Evolutionary conservation across 2,329 filamentous ascomycete species (phyloP).

Genomic region (Fusarium armeniacum): DNA sequence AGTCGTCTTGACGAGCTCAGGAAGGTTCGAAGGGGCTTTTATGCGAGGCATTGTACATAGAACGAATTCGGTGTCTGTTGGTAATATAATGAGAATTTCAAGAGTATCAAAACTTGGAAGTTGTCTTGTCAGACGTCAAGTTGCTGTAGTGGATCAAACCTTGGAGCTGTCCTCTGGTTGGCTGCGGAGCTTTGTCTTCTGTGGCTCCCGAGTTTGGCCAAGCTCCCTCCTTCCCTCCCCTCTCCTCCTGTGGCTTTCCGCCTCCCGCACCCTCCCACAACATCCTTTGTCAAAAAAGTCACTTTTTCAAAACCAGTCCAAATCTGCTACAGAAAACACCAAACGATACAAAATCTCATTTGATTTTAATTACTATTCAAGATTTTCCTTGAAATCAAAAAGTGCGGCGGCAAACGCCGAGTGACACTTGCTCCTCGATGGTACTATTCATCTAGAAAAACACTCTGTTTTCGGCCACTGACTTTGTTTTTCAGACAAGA

Average conservation of each 20-base stretch:
- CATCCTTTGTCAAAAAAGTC: neutral
- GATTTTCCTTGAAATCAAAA: neutral
- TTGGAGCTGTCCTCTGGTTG: slow-evolving; percentile 11
- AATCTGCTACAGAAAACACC: neutral
- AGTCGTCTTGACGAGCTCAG: slow-evolving; percentile 63
- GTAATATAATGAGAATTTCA: no score
- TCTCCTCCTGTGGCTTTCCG: slow-evolving; percentile 8
- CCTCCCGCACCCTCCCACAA: neutral
- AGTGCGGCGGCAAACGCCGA: neutral
- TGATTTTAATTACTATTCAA: neutral
- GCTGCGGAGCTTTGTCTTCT: slow-evolving; percentile 1
- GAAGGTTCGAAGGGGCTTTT: slow-evolving; percentile 62
- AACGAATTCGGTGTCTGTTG: neutral
- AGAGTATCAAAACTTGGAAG: slow-evolving; percentile 10
- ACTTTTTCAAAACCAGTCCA: neutral
- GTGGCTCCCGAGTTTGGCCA: slow-evolving; percentile 5
- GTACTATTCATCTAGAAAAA: neutral
- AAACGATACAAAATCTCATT: neutral
- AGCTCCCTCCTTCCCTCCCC: neutral
- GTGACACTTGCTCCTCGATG: neutral
- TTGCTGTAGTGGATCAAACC: slow-evolving; percentile 2
- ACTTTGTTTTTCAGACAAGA: neutral
- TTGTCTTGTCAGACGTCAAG: slow-evolving; percentile 2
- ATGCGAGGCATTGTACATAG: slow-evolving; percentile 55
- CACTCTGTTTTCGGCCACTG: neutral